A percentile compares a stretch with the other conserved stretches of the same genome.
Conservation (phyloP, 371 early-diverging fungal species). For the Saksenaea oblongispora region DNA sequence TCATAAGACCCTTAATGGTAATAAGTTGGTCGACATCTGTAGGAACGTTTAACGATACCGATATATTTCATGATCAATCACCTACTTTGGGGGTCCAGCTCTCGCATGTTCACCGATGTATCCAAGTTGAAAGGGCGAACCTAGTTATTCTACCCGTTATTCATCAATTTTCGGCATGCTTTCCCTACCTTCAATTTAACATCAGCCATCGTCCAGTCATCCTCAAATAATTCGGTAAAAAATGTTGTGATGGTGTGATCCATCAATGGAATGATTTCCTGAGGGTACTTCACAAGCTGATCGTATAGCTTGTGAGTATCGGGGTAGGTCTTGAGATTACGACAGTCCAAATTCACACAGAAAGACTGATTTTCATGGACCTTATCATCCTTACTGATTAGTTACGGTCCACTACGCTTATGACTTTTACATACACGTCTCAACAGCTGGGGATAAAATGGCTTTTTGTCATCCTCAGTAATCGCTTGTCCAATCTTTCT, state of each 20-base stretch:
- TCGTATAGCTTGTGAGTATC: constrained; percentile 71
- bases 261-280: constrained; percentile 97
- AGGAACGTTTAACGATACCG: neutral
- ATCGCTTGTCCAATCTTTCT: constrained; percentile 32
- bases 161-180: neutral
- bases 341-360: constrained; percentile 89
- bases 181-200: constrained; percentile 23
- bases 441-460: constrained; percentile 75
- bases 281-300: constrained; percentile 94
- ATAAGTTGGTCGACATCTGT: constrained; percentile 97
- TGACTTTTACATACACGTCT: constrained; percentile 11
- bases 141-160: constrained; percentile 28
- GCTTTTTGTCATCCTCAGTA: constrained; percentile 52
- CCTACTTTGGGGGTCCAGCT: constrained; percentile 86
- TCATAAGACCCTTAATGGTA: constrained; percentile 94
- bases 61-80: neutral
- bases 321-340: constrained; percentile 77
- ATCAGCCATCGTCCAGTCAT: constrained; percentile 49
- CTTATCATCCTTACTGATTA: constrained; percentile 19
- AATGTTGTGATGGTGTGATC: constrained; percentile 88
- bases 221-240: constrained; percentile 73
- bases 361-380: constrained; percentile 57
- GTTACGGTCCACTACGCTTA: neutral
- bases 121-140: constrained; percentile 93
- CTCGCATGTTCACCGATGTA: constrained; percentile 86